These are phyloP conservation scores for Selenicereus undatus DNA, from an alignment of 148 eudicot species.

Conservation along the genomic window DNA sequence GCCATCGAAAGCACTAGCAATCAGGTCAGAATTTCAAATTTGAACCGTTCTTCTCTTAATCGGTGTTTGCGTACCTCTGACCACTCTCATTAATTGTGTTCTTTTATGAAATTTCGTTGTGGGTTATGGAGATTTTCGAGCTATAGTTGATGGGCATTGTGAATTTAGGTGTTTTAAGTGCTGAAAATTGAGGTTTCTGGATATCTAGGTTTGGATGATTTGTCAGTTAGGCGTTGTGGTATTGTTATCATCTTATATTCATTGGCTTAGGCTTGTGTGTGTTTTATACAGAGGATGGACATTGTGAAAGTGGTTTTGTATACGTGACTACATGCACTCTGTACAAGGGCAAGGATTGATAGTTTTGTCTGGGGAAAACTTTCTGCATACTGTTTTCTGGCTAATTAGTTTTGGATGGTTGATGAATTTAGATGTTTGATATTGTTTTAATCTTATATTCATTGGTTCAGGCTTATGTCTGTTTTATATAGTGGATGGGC, in stretches of 20 bases:
- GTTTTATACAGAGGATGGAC: no score
- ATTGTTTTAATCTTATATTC: neutral
- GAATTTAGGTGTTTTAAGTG: neutral
- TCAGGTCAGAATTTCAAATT: conserved; percentile 10
- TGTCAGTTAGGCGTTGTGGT: neutral
- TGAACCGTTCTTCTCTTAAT: neutral
- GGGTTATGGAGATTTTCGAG: neutral
- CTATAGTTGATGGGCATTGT: neutral
- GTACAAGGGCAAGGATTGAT: no score
- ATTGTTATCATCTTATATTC: neutral
- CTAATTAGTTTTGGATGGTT: no score
- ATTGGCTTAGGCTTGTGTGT: neutral
- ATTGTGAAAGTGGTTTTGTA: no score
- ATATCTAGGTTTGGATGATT: neutral
- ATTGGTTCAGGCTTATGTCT: neutral
- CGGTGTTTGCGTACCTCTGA: neutral
- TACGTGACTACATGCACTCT: no score
- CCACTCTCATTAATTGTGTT: neutral
- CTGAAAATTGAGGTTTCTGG: neutral
- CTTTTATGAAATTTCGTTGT: neutral
- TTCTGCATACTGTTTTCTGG: no score
- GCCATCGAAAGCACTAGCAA: neutral
- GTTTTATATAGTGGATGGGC: neutral
- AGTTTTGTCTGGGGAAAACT: no score
- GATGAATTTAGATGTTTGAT: neutral